These are phyloP conservation scores for Glonium stellatum DNA, from an alignment of 495 filamentous ascomycete genomes.

Conservation along the genomic window DNA sequence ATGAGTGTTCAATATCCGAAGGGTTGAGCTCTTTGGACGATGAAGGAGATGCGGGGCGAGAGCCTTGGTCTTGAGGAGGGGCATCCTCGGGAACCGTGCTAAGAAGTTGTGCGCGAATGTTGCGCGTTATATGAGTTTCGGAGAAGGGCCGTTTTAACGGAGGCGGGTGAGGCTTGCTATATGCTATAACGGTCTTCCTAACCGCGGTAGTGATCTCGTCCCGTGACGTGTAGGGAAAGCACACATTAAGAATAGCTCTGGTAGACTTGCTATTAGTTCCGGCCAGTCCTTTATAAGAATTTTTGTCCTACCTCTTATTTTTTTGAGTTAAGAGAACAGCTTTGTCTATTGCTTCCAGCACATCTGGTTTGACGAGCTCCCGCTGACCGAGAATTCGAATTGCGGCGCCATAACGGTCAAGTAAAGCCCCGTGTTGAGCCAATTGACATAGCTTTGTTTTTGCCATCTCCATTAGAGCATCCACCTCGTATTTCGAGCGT, in stretches of 20 bases:
- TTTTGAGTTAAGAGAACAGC: constrained; percentile 74
- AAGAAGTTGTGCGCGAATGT: constrained; percentile 57
- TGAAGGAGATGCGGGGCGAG: constrained; percentile 27
- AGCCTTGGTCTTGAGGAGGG: constrained; percentile 35
- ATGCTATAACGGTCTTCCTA: constrained; percentile 74
- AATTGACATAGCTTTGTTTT: constrained; percentile 88
- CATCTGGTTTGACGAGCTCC: constrained; percentile 74
- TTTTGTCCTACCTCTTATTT: constrained; percentile 58
- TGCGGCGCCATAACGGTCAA: constrained; percentile 86
- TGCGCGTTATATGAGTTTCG: constrained; percentile 75
- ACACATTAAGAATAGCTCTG: constrained; percentile 83
- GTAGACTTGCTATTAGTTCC: not conserved
- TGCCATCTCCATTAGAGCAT: constrained; percentile 95
- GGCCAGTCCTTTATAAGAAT: constrained; percentile 3
- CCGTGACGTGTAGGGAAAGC: constrained; percentile 92
- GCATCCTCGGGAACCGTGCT: constrained; percentile 35
- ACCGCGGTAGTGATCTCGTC: constrained; percentile 96
- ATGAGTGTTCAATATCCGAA: constrained; percentile 25
- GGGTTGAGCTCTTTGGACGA: constrained; percentile 28
- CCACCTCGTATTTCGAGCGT: constrained; percentile 93
- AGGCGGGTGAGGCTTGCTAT: constrained; percentile 56
- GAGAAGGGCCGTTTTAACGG: constrained; percentile 61
- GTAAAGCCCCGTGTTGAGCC: constrained; percentile 82
- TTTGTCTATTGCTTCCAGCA: constrained; percentile 76
- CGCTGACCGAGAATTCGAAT: constrained; percentile 77